Conservation (phyloP, 1,284 basidiomycete species). For the Rhodotorula sp. region DNA sequence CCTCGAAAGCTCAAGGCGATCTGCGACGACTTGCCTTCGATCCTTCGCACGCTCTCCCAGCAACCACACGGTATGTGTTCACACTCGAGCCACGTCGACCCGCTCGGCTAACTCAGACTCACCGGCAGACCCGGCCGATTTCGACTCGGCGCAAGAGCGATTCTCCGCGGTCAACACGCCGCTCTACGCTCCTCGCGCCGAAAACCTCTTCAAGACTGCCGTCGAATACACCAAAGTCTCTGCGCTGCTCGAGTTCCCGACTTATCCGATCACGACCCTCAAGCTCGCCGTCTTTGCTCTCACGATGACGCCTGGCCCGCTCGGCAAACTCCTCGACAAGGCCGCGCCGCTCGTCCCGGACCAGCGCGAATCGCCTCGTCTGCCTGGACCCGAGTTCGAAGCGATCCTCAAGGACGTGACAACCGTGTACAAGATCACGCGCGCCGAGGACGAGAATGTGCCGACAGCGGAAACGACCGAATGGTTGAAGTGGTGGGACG, state of each 20-base stretch:
- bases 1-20: neutral
- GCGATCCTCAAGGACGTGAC: slow-evolving; percentile 21
- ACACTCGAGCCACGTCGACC: neutral
- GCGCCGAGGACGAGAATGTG: slow-evolving; percentile 9
- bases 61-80: neutral
- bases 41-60: neutral
- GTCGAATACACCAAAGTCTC: slow-evolving; percentile 28
- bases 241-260: slow-evolving; percentile 26
- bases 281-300: slow-evolving; percentile 29
- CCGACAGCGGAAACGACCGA: slow-evolving; percentile 8
- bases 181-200: slow-evolving; percentile 16
- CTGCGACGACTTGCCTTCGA: neutral
- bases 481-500: slow-evolving; percentile 21
- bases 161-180: slow-evolving; percentile 19
- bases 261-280: slow-evolving; percentile 26
- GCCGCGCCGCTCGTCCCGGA: neutral
- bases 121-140: slow-evolving; percentile 12
- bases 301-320: slow-evolving; percentile 31
- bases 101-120: too few relatives aligned
- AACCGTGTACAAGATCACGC: slow-evolving; percentile 18
- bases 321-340: slow-evolving; percentile 6
- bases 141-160: slow-evolving; percentile 22
- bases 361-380: slow-evolving; percentile 1
- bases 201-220: slow-evolving; percentile 13
- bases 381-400: slow-evolving; percentile 14